A percentile compares a stretch with the other conserved stretches of the same genome.
Conservation (phyloP, 2,329 filamentous ascomycete genomes). For the Gaeumannomyces sp. region DNA sequence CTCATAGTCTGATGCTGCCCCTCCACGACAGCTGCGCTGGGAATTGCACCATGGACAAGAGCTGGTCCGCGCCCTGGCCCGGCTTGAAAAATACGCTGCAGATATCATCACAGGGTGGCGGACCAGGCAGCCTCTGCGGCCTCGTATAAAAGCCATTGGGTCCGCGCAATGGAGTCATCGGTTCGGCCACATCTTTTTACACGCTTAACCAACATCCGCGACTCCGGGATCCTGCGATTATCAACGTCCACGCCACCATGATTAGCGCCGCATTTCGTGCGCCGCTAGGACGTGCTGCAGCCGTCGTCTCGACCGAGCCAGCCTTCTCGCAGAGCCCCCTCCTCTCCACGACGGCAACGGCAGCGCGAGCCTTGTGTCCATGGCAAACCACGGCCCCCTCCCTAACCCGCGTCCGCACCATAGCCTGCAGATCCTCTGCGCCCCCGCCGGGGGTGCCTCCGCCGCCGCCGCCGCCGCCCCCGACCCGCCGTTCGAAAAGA, state of each 20-base stretch:
- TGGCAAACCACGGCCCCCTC: not conserved
- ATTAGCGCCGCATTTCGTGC: not conserved
- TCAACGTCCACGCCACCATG: not conserved
- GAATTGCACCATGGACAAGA: too few species aligned
- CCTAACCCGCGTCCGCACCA: not conserved
- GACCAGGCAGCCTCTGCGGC: not conserved
- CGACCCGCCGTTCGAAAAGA: slow-evolving; percentile 31
- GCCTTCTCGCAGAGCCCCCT: not conserved
- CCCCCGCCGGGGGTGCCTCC: too few species aligned
- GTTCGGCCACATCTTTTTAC: not conserved
- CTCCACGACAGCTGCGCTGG: too few species aligned
- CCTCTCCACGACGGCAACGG: not conserved
- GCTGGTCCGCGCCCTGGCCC: not conserved
- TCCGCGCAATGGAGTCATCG: slow-evolving; percentile 5
- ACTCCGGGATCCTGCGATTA: not conserved
- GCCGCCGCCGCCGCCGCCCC: not conserved
- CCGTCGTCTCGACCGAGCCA: not conserved
- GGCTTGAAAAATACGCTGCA: slow-evolving; percentile 12
- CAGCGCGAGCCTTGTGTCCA: not conserved
- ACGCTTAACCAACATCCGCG: not conserved
- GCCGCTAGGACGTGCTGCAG: not conserved
- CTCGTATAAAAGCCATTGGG: slow-evolving; percentile 7
- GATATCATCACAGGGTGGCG: slow-evolving; percentile 8
- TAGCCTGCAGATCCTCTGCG: slow-evolving; percentile 3
- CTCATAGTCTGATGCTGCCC: too few species aligned